Evolutionary conservation across 495 filamentous ascomycete species (phyloP), one percentile per base, ranked within the genome.

Genomic region (Delitschia confertaspora): DNA sequence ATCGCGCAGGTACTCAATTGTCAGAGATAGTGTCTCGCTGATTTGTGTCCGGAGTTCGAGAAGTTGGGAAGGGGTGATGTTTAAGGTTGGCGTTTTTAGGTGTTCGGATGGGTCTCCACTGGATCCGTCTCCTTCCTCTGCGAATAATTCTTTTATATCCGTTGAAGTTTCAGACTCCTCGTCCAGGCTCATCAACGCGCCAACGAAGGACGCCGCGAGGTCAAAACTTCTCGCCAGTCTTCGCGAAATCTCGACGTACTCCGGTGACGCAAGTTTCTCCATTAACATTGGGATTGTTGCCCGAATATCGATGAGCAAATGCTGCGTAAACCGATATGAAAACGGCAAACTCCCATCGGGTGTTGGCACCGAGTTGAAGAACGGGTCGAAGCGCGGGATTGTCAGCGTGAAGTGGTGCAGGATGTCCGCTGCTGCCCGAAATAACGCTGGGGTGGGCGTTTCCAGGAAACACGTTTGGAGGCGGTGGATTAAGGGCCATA

Each of bases 1-100:
- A 48, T 83, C 79, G 20, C 78, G 71, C 0, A 83, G 64, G 58
- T 74, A 78, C 55, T 82, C 80, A 51, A 78, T 67, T 0, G 70
- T 66, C 3, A 76, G 61, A 4, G 71, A 72, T 31, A 82, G 62
- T 1, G 73, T 74, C 47, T 79, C 75, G 3, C 65, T 64, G 39
- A 83, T 67, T 45, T 74, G 68, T 26, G 62, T 68, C 19, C 75
- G 72, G 1, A 83, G 63, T 41, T 71, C 72, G 7, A 82, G 64
- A 21, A 83, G 65, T 2, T 69, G 60, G 39, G 75, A 72, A 0
- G 76, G 70, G 4, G 70, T 52, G 52, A 74, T 62, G 13, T 33
- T 6, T 34, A 10, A 13, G 40, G 30, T 27, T 3, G 22, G 9
- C 42, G 39, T 29, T 60, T 41, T 14, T 23, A 11, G 16, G 14